A percentile compares a stretch with the other conserved stretches of the same genome.
phyloP scores from a whole-genome alignment of 805 yeast genomes.

The Sugiyamaella lignohabitans region DNA sequence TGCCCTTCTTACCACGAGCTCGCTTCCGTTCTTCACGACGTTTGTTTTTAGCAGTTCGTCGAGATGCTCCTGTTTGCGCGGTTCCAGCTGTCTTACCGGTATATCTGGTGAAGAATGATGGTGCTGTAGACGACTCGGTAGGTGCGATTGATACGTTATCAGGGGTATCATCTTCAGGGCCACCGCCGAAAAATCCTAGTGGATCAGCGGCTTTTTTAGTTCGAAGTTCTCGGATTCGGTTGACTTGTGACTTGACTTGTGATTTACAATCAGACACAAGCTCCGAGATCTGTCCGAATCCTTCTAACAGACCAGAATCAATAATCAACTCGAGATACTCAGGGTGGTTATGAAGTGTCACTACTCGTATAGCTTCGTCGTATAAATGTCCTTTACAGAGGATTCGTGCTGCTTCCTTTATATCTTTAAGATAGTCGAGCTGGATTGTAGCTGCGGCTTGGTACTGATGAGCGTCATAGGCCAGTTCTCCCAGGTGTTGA shows the following conservation, averaged over 20 bases:
- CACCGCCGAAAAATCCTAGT: slow-evolving; percentile 70
- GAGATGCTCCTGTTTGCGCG: slow-evolving; percentile 91
- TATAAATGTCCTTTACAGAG: slow-evolving; percentile 71
- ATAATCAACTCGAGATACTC: slow-evolving; percentile 45
- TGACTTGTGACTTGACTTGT: slow-evolving; percentile 77
- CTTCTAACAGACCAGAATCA: slow-evolving; percentile 75
- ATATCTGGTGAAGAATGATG: slow-evolving; percentile 89
- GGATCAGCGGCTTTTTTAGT: slow-evolving; percentile 80
- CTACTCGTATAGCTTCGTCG: slow-evolving; percentile 68
- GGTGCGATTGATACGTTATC: slow-evolving; percentile 95
- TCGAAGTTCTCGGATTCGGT: slow-evolving; percentile 77
- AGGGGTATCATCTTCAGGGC: slow-evolving; percentile 68
- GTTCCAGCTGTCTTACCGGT: slow-evolving; percentile 96
- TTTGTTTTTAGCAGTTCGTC: slow-evolving; percentile 85
- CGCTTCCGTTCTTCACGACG: slow-evolving; percentile 93
- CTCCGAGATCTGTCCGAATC: slow-evolving; percentile 82
- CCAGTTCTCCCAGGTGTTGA: slow-evolving; percentile 50
- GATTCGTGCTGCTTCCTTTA: slow-evolving; percentile 55
- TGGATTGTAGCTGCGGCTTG: slow-evolving; percentile 77
- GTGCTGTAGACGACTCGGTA: slow-evolving; percentile 85
- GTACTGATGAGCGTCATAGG: slow-evolving; percentile 62
- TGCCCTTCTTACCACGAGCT: slow-evolving; percentile 97
- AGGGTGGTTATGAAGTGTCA: slow-evolving; percentile 32
- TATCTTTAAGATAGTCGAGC: slow-evolving; percentile 50
- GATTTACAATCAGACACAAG: slow-evolving; percentile 87